phyloP scores from a whole-genome alignment of 2,329 filamentous ascomycete genomes.

The Ilyonectria destructans region DNA sequence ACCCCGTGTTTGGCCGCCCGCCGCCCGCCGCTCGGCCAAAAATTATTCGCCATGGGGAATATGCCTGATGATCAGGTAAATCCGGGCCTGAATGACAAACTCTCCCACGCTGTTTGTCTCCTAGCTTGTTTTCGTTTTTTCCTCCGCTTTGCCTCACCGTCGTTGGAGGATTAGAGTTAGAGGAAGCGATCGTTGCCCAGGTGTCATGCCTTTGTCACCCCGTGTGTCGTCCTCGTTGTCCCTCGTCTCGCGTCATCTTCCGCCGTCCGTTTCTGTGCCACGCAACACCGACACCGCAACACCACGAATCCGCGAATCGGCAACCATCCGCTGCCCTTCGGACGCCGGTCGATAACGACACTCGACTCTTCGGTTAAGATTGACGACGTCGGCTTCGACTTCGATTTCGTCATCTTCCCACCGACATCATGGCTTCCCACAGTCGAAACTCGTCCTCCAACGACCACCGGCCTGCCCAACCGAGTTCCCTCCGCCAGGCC shows the following conservation, averaged over 20 bases:
- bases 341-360: not conserved
- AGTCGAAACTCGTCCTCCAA: constrained; percentile 51
- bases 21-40: no score
- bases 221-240: constrained; percentile 26
- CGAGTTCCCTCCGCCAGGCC: constrained; percentile 64
- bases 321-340: not conserved
- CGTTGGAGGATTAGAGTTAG: not conserved
- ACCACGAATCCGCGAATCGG: not conserved
- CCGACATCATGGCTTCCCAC: constrained; percentile 48
- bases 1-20: not conserved
- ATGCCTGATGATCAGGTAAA: constrained; percentile 10
- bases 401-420: constrained; percentile 17
- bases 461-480: constrained; percentile 61
- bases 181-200: not conserved
- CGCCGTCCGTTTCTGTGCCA: not conserved
- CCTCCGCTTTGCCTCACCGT: constrained; percentile 7
- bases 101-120: constrained; percentile 19
- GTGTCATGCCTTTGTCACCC: constrained; percentile 33
- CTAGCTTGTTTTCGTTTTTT: not conserved
- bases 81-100: constrained; percentile 1
- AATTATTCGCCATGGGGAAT: not conserved
- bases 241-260: not conserved
- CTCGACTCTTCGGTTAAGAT: not conserved
- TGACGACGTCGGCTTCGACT: constrained; percentile 18
- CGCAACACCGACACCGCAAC: not conserved